A percentile compares a stretch with the other conserved stretches of the same genome.
Evolutionary conservation across 345 rosid genomes (phyloP).

Genomic region (Anastatica hierochuntica): DNA sequence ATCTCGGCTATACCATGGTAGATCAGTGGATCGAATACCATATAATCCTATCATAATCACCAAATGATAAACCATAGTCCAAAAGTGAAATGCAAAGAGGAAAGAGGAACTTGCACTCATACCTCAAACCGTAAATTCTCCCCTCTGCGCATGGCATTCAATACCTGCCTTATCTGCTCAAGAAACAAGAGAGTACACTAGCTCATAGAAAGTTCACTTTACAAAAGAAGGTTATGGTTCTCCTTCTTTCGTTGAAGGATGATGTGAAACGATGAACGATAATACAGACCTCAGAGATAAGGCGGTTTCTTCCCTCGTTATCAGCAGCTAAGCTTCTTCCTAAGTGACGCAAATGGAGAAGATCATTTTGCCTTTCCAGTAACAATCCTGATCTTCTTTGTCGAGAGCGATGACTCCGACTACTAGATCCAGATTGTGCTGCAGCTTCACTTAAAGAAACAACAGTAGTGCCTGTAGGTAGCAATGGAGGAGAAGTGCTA

Average conservation of each 20-base stretch:
- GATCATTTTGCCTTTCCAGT: slow-evolving; percentile 46
- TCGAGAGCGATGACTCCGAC: slow-evolving; percentile 42
- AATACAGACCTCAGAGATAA: slow-evolving; percentile 56
- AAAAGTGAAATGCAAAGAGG: too few species aligned
- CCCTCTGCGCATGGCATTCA: slow-evolving; percentile 84
- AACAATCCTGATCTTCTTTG: slow-evolving; percentile 40
- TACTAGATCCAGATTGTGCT: slow-evolving; percentile 35
- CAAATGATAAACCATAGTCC: background rate
- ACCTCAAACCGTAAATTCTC: slow-evolving; percentile 78
- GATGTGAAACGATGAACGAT: background rate
- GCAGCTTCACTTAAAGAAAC: slow-evolving; percentile 40
- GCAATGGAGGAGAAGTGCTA: slow-evolving; percentile 37
- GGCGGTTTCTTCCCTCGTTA: slow-evolving; percentile 57
- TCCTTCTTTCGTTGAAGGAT: background rate
- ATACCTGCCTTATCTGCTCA: slow-evolving; percentile 74
- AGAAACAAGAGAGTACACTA: slow-evolving; percentile 18
- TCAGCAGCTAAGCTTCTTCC: slow-evolving; percentile 58
- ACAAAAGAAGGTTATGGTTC: background rate
- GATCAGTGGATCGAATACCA: slow-evolving; percentile 65
- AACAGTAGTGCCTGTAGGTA: slow-evolving; percentile 49
- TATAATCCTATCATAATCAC: slow-evolving; percentile 48
- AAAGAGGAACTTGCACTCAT: slow-evolving; percentile 10
- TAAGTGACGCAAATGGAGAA: slow-evolving; percentile 49
- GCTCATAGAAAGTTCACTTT: background rate
- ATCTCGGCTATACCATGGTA: slow-evolving; percentile 60